phyloP scores from a whole-genome alignment of 2,329 filamentous ascomycete genomes.

The Chalaropsis ovoidea region DNA sequence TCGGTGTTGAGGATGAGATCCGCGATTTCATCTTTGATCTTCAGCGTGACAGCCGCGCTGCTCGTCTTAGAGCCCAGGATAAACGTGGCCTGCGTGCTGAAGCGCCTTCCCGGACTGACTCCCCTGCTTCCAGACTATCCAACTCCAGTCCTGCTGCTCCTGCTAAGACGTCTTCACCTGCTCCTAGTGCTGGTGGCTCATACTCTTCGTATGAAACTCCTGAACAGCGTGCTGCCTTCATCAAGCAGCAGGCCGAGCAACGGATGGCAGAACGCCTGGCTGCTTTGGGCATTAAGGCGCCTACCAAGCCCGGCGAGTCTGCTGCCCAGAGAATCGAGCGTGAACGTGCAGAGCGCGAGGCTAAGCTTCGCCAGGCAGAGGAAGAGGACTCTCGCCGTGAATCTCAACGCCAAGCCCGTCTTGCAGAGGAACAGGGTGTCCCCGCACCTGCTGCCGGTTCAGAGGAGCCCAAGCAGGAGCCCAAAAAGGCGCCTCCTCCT shows the following conservation, averaged over 20 bases:
- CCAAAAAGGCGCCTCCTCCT: slow-evolving; percentile 63
- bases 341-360: slow-evolving; percentile 76
- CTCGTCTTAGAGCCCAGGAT: slow-evolving; percentile 55
- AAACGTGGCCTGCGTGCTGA: slow-evolving; percentile 41
- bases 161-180: slow-evolving; percentile 35
- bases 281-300: slow-evolving; percentile 80
- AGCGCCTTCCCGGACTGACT: slow-evolving; percentile 38
- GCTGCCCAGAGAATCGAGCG: slow-evolving; percentile 77
- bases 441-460: slow-evolving; percentile 45
- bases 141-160: slow-evolving; percentile 35
- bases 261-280: slow-evolving; percentile 94
- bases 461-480: slow-evolving; percentile 36
- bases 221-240: slow-evolving; percentile 88
- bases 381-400: slow-evolving; percentile 88
- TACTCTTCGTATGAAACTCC: slow-evolving; percentile 81
- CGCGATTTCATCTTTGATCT: slow-evolving; percentile 97
- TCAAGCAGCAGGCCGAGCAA: slow-evolving; percentile 92
- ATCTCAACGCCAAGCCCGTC: slow-evolving; percentile 69
- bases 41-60: slow-evolving; percentile 71
- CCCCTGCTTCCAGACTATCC: slow-evolving; percentile 44
- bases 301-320: slow-evolving; percentile 67
- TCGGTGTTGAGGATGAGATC: slow-evolving; percentile 93
- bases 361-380: slow-evolving; percentile 79
- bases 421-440: slow-evolving; percentile 64
- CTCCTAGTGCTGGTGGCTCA: slow-evolving; percentile 46